phyloP scores from a whole-genome alignment of 305 asterid species.

The Withania somnifera region DNA sequence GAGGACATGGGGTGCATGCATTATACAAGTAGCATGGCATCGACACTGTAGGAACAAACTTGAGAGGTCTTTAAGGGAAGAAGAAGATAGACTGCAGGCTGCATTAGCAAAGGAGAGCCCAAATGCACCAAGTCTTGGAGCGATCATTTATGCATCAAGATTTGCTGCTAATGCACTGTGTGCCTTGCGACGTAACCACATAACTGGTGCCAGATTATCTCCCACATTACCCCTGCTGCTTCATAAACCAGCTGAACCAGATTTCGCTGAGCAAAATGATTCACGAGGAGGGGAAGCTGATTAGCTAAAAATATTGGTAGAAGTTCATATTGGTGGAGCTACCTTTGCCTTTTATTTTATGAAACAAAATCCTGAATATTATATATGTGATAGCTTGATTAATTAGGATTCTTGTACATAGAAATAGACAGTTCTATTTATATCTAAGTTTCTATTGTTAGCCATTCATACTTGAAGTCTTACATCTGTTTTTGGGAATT shows the following conservation, averaged over 20 bases:
- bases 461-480: not conserved
- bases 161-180: constrained; percentile 43
- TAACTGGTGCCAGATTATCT: constrained; percentile 5
- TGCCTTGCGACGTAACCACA: constrained; percentile 18
- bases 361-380: not conserved
- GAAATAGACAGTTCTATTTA: not conserved
- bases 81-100: constrained; percentile 27
- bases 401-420: not conserved
- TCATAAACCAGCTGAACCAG: constrained; percentile 69
- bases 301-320: not conserved
- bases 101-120: constrained; percentile 7
- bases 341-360: not conserved
- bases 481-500: no score
- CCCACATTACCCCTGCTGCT: constrained; percentile 33
- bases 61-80: constrained; percentile 29
- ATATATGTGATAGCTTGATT: not conserved
- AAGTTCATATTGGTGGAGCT: not conserved
- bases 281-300: not conserved
- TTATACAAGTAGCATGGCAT: constrained; percentile 60
- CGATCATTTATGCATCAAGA: constrained; percentile 41
- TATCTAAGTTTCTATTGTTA: not conserved
- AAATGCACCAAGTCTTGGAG: constrained; percentile 26
- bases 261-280: constrained; percentile 22
- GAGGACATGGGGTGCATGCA: constrained; percentile 53
- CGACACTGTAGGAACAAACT: constrained; percentile 35